Conservation (phyloP, 2,329 filamentous ascomycete species). For the Allantophomopsis lycopodina region DNA sequence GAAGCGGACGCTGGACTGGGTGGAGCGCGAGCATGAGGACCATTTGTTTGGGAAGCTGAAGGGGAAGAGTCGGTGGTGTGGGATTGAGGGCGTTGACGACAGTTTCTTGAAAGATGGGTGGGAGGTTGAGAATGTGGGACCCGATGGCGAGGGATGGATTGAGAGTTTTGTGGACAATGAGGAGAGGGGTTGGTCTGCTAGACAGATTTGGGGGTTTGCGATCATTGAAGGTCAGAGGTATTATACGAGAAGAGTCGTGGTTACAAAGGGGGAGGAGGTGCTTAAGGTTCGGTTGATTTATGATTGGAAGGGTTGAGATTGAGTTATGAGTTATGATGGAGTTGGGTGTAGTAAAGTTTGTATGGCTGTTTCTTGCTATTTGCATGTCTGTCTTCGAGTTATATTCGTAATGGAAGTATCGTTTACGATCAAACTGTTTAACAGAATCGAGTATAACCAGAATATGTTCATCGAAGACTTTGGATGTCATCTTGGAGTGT, state of each 20-base stretch:
- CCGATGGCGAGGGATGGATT: conserved; percentile 27
- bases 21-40: conserved; percentile 37
- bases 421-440: too few relatives aligned
- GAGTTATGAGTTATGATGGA: too few relatives aligned
- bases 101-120: conserved; percentile 30
- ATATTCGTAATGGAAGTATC: too few relatives aligned
- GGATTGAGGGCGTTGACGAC: conserved; percentile 19
- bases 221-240: conserved; percentile 24
- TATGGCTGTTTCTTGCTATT: background rate
- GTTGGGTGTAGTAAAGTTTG: background rate
- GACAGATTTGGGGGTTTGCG: conserved; percentile 35
- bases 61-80: conserved; percentile 30
- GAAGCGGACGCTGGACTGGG: conserved; percentile 40
- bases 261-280: conserved; percentile 23
- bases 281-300: conserved; percentile 26
- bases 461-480: too few relatives aligned
- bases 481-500: background rate
- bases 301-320: conserved; percentile 17
- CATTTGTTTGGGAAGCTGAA: conserved; percentile 46
- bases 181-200: conserved; percentile 35
- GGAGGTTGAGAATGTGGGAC: conserved; percentile 23
- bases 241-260: conserved; percentile 23
- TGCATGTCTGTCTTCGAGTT: too few relatives aligned
- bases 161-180: conserved; percentile 34
- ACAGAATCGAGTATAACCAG: too few relatives aligned